Conservation (phyloP, 768 basidiomycete species). For the Kwoniella mangroviensis region DNA sequence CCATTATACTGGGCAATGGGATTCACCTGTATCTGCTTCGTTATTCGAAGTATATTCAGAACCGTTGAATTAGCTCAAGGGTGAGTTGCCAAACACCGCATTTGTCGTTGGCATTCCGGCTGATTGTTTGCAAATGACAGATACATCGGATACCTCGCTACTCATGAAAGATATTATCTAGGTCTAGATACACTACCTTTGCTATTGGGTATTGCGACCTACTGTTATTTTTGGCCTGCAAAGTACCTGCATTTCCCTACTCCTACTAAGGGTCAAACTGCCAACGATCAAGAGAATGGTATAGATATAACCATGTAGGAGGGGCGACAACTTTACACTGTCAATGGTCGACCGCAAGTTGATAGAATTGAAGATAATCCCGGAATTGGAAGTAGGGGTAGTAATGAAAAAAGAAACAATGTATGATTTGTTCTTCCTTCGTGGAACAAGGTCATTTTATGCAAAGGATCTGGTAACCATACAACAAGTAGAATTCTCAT, state of each 20-base stretch:
- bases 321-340: not conserved
- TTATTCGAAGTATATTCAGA: constrained; percentile 55
- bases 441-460: too few species aligned
- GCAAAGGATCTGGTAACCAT: too few species aligned
- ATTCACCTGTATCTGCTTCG: constrained; percentile 56
- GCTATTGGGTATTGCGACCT: constrained; percentile 50
- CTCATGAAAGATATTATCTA: constrained; percentile 55
- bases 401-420: not conserved
- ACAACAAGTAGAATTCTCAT: too few species aligned
- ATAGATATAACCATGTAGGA: not conserved
- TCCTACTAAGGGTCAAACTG: constrained; percentile 6
- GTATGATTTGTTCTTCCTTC: not conserved
- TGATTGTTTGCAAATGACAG: constrained; percentile 6
- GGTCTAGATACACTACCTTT: constrained; percentile 55
- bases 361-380: not conserved
- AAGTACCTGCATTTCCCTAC: constrained; percentile 37
- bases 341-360: not conserved
- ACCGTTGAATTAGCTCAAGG: constrained; percentile 55
- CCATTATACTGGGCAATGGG: constrained; percentile 55
- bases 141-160: constrained; percentile 55
- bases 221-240: constrained; percentile 55
- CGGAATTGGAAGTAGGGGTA: not conserved
- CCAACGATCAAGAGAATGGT: constrained; percentile 3
- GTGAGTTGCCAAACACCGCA: constrained; percentile 20
- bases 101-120: not conserved